These are phyloP conservation scores for Thymus mandschuricus DNA, from an alignment of 257 asterid species.

Conservation along the genomic window DNA sequence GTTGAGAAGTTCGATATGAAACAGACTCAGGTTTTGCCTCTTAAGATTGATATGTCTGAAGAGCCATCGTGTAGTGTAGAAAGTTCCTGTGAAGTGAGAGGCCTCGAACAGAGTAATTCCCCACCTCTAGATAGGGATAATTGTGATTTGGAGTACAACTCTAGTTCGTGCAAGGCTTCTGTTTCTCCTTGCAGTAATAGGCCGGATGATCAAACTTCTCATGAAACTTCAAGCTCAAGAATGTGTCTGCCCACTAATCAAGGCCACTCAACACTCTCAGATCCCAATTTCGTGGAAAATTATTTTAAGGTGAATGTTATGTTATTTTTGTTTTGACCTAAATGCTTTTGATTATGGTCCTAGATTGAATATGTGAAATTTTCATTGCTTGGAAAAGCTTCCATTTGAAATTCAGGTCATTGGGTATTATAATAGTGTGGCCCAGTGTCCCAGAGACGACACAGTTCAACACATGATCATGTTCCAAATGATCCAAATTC, in stretches of 20 bases:
- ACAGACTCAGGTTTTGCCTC: constrained; percentile 40
- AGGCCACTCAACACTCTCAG: constrained; percentile 75
- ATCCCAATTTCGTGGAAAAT: constrained; percentile 89
- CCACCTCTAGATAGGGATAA: constrained; percentile 40
- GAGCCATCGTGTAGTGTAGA: constrained; percentile 48
- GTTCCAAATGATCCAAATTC: neutral
- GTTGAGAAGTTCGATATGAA: constrained; percentile 32
- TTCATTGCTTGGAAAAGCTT: neutral
- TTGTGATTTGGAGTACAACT: constrained; percentile 41
- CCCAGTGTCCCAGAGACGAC: neutral
- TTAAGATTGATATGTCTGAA: constrained; percentile 38
- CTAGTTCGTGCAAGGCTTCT: constrained; percentile 38
- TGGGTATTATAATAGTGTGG: neutral
- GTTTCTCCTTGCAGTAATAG: constrained; percentile 42
- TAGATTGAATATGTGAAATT: neutral
- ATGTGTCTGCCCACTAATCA: constrained; percentile 47
- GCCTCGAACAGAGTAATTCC: constrained; percentile 45
- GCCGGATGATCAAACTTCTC: constrained; percentile 31
- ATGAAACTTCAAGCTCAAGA: constrained; percentile 54
- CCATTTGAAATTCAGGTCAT: neutral
- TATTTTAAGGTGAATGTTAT: constrained; percentile 71
- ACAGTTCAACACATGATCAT: neutral
- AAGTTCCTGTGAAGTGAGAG: constrained; percentile 45
- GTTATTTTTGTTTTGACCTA: constrained; percentile 6
- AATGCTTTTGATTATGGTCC: neutral